phyloP scores from a whole-genome alignment of 177 flowering plant genomes.

The Vitis hybrid region DNA sequence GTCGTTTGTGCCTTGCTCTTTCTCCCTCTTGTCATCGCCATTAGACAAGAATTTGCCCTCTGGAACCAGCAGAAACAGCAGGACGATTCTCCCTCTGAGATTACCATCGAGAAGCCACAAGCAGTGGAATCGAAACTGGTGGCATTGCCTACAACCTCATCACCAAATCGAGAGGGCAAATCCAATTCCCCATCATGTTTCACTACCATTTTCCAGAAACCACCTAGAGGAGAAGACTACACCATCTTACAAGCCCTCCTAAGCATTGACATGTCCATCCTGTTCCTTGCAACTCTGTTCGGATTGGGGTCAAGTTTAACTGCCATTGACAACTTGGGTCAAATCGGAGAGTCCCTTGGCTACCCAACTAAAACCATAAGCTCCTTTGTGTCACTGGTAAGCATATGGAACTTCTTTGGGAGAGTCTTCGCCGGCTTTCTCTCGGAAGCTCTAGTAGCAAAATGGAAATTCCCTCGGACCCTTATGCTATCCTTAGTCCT shows the following conservation, averaged over 20 bases:
- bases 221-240: constrained; percentile 63
- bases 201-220: constrained; percentile 30
- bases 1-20: constrained; percentile 45
- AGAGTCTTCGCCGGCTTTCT: constrained; percentile 58
- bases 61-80: constrained; percentile 34
- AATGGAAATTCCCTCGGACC: constrained; percentile 49
- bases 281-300: constrained; percentile 45
- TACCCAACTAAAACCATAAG: constrained; percentile 44
- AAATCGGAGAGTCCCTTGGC: constrained; percentile 56
- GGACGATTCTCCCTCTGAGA: constrained; percentile 1
- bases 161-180: neutral
- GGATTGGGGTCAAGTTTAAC: constrained; percentile 58
- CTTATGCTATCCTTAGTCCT: constrained; percentile 53
- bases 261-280: constrained; percentile 56
- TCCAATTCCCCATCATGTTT: constrained; percentile 20
- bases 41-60: constrained; percentile 45
- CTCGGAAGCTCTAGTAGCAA: constrained; percentile 41
- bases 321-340: constrained; percentile 63
- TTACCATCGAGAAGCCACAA: constrained; percentile 13
- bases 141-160: no score
- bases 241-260: constrained; percentile 59
- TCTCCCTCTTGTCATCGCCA: constrained; percentile 46
- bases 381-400: constrained; percentile 55
- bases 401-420: constrained; percentile 69
- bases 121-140: neutral